These are phyloP conservation scores for Ormosia semicastrata DNA, from an alignment of 306 rosid species.

Conservation along the genomic window DNA sequence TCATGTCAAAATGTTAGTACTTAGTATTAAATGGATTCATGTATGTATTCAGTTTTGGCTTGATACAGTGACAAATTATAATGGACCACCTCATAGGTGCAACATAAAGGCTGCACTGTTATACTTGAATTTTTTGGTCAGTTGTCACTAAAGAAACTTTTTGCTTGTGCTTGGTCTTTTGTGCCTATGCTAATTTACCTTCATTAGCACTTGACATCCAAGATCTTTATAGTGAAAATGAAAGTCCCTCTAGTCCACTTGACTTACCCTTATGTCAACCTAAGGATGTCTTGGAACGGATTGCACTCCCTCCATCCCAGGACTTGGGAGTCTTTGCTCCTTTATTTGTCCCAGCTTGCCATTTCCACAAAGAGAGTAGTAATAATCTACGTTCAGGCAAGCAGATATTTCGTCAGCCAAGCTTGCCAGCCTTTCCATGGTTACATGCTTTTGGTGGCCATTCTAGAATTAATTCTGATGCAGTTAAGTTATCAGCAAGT, in stretches of 20 bases:
- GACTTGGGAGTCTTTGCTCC: slow-evolving; percentile 85
- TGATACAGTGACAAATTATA: background rate
- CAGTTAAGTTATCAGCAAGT: slow-evolving; percentile 62
- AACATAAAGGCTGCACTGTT: background rate
- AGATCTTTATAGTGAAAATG: too few species aligned
- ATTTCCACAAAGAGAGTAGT: slow-evolving; percentile 48
- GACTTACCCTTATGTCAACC: too few species aligned
- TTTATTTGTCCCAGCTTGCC: slow-evolving; percentile 70
- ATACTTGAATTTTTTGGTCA: background rate
- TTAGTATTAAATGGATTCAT: too few species aligned
- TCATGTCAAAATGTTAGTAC: slow-evolving; percentile 53
- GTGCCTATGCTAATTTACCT: background rate
- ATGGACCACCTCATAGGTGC: background rate
- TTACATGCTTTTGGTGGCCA: slow-evolving; percentile 77
- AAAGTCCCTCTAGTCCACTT: too few species aligned
- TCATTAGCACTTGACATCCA: too few species aligned
- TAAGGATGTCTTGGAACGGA: background rate
- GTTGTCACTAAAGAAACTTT: background rate
- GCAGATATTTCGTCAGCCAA: slow-evolving; percentile 67
- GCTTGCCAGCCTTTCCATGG: slow-evolving; percentile 90
- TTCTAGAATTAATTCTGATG: slow-evolving; percentile 73
- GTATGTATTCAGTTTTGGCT: too few species aligned
- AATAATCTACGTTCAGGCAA: slow-evolving; percentile 65
- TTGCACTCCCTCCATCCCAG: slow-evolving; percentile 67
- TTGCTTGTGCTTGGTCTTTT: background rate